Evolutionary conservation across 176 grass and related monocot species (phyloP).

Genomic region (Cenchrus purpureus): DNA sequence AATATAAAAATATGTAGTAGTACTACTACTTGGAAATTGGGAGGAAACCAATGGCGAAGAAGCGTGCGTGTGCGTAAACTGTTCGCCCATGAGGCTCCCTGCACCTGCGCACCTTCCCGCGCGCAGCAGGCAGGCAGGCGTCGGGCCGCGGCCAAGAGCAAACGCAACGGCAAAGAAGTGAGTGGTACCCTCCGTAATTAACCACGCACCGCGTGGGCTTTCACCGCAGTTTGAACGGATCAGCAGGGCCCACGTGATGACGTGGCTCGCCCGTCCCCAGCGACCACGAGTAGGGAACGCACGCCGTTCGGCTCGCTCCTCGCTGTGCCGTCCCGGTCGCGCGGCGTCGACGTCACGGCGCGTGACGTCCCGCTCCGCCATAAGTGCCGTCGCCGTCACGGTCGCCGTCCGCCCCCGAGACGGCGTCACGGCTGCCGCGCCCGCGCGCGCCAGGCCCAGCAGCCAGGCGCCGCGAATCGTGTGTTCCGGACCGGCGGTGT

Average conservation of each 20-base stretch:
- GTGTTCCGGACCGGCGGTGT: not conserved
- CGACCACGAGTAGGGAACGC: not conserved
- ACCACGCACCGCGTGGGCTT: not conserved
- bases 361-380: slow-evolving; percentile 14
- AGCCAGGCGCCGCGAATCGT: slow-evolving; percentile 15
- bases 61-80: slow-evolving; percentile 16
- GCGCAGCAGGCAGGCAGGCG: not conserved
- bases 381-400: slow-evolving; percentile 33
- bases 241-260: not conserved
- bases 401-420: not conserved
- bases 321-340: not conserved
- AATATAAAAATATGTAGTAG: not conserved
- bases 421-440: not conserved
- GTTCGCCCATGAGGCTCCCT: not conserved
- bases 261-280: not conserved
- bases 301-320: not conserved
- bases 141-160: no score
- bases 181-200: slow-evolving; percentile 30
- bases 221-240: not conserved
- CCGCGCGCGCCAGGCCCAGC: no score
- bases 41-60: not conserved
- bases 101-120: not conserved
- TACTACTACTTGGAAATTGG: not conserved
- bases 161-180: not conserved
- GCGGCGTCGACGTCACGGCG: not conserved